Conservation (phyloP, 192 early-diverging fungal genomes). For the Chytriomyces hyalinus region DNA sequence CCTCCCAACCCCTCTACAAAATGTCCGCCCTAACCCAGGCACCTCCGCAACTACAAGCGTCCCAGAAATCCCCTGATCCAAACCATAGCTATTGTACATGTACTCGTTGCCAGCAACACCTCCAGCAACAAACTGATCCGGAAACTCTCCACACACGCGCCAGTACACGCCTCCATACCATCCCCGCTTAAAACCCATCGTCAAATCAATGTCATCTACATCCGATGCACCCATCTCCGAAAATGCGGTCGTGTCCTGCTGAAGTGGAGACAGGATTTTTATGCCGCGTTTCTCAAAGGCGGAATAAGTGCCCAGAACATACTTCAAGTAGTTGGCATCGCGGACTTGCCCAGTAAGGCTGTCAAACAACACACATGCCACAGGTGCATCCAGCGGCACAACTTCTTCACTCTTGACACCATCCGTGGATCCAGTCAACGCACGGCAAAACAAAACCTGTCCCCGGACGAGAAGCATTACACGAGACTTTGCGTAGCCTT, state of each 20-base stretch:
- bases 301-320: not conserved
- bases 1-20: slow-evolving; percentile 27
- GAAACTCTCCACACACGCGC: slow-evolving; percentile 21
- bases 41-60: slow-evolving; percentile 22
- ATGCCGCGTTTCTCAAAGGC: not conserved
- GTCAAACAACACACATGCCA: slow-evolving; percentile 29
- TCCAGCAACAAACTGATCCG: slow-evolving; percentile 27
- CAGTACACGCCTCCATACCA: slow-evolving; percentile 21
- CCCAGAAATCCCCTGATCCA: slow-evolving; percentile 22
- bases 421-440: not conserved
- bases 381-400: not conserved
- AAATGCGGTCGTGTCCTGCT: not conserved
- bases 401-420: not conserved
- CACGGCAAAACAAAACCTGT: slow-evolving; percentile 27
- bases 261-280: not conserved
- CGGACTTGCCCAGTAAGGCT: not conserved
- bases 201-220: not conserved
- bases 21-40: slow-evolving; percentile 12
- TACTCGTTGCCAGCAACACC: slow-evolving; percentile 27
- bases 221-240: not conserved
- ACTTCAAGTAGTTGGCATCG: slow-evolving; percentile 13
- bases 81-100: slow-evolving; percentile 4
- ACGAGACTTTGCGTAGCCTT: slow-evolving; percentile 16
- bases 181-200: slow-evolving; percentile 2
- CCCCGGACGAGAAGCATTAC: slow-evolving; percentile 8